These are phyloP conservation scores for Senecio squalidus DNA, from an alignment of 140 eudicot species.

Conservation along the genomic window DNA sequence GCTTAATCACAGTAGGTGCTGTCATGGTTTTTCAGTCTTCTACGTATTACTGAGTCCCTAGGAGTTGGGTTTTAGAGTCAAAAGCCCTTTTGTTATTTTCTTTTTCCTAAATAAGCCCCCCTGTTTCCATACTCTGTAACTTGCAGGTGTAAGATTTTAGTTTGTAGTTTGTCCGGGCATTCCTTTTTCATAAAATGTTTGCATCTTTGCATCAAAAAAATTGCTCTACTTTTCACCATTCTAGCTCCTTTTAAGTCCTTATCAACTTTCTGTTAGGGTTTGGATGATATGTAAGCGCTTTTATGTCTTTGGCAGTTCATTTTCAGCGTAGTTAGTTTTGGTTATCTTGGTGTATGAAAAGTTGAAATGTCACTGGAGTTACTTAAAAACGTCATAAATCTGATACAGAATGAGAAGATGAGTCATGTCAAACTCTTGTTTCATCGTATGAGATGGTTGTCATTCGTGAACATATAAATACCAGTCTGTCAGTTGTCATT, in stretches of 20 bases:
- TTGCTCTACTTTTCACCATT: not conserved
- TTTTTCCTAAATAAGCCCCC: too few species aligned
- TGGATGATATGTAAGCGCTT: not conserved
- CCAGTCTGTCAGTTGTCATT: not conserved
- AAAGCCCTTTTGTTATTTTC: too few species aligned
- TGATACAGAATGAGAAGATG: not conserved
- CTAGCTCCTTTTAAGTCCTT: not conserved
- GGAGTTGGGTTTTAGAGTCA: too few species aligned
- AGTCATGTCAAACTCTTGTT: not conserved
- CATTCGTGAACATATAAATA: not conserved
- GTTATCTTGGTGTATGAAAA: not conserved
- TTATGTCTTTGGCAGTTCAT: constrained; percentile 4
- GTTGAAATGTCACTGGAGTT: not conserved
- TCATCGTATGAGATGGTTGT: not conserved
- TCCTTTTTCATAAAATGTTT: not conserved
- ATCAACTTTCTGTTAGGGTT: not conserved
- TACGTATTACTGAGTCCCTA: too few species aligned
- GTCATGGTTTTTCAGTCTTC: too few species aligned
- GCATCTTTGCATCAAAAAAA: too few species aligned
- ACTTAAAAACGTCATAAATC: not conserved
- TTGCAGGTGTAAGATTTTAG: too few species aligned
- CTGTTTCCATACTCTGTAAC: too few species aligned
- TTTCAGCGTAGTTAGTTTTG: constrained; percentile 1
- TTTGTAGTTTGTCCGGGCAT: not conserved
- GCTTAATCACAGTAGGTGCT: too few species aligned